A percentile compares a stretch with the other conserved stretches of the same genome.
Conservation (phyloP, 257 asterid species). For the Fraxinus pennsylvanica region DNA sequence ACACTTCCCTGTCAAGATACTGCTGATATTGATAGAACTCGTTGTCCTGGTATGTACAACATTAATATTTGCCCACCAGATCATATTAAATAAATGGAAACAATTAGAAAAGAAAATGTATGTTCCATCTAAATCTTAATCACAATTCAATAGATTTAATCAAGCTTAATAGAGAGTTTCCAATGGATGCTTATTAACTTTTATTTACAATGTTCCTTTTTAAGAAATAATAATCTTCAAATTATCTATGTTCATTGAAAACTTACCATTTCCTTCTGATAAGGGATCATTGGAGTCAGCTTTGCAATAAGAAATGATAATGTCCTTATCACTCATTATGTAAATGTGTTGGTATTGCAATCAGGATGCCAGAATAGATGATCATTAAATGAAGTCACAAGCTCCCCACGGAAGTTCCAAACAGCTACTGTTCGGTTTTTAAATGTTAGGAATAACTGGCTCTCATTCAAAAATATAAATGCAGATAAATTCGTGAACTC, state of each 20-base stretch:
- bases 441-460: conserved; percentile 88
- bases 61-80: not conserved
- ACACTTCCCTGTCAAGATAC: conserved; percentile 90
- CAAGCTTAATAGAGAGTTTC: no score
- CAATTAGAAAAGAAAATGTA: not conserved
- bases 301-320: conserved; percentile 93
- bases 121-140: no score
- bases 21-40: conserved; percentile 92
- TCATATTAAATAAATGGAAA: not conserved
- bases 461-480: conserved; percentile 90
- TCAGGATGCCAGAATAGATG: conserved; percentile 98
- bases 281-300: conserved; percentile 77
- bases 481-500: conserved; percentile 99
- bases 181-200: no score
- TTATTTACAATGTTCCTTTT: no score
- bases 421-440: conserved; percentile 92
- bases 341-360: conserved; percentile 98
- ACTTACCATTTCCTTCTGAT: conserved; percentile 81
- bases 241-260: not conserved
- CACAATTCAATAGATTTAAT: no score
- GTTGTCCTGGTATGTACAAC: conserved; percentile 46
- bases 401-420: conserved; percentile 99
- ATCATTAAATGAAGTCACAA: conserved; percentile 96
- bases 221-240: not conserved
- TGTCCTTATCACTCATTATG: conserved; percentile 95